A percentile compares a stretch with the other conserved stretches of the same genome.
These are phyloP conservation scores for Limtongia smithiae DNA, from an alignment of 805 yeast genomes.

Conservation along the genomic window DNA sequence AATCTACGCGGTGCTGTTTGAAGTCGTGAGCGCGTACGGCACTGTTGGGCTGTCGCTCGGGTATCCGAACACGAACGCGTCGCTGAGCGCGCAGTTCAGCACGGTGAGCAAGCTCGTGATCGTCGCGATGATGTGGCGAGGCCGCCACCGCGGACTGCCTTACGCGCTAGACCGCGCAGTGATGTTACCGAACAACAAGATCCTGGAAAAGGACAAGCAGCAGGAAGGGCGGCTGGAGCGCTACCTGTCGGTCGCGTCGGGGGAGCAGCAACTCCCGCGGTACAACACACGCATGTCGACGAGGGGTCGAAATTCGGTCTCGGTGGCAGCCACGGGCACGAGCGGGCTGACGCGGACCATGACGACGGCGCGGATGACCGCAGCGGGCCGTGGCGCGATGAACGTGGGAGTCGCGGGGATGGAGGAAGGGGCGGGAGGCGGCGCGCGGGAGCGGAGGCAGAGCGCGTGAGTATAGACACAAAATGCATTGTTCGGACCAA, in stretches of 20 bases:
- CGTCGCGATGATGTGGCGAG: conserved; percentile 87
- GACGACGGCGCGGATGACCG: too few relatives aligned
- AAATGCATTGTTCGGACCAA: too few relatives aligned
- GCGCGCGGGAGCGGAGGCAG: too few relatives aligned
- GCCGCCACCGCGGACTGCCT: conserved; percentile 95
- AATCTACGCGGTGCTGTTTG: conserved; percentile 74
- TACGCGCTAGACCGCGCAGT: conserved; percentile 91
- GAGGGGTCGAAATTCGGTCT: conserved; percentile 1
- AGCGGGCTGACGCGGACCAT: too few relatives aligned
- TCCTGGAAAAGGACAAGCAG: conserved; percentile 49
- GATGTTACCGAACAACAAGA: conserved; percentile 67
- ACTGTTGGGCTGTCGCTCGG: conserved; percentile 93
- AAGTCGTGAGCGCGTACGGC: conserved; percentile 91
- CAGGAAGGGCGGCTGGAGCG: conserved; percentile 14
- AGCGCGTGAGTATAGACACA: too few relatives aligned
- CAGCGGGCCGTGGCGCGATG: too few relatives aligned
- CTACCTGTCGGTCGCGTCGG: conserved; percentile 11
- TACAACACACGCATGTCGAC: conserved; percentile 3
- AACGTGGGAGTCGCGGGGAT: too few relatives aligned
- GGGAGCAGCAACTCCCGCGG: not conserved
- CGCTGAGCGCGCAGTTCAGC: conserved; percentile 70
- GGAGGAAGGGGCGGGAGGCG: too few relatives aligned
- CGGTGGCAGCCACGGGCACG: not conserved
- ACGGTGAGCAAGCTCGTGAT: conserved; percentile 76
- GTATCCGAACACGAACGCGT: conserved; percentile 60